phyloP scores from a whole-genome alignment of 1,284 basidiomycete species.

The Ustilago bromivora region DNA sequence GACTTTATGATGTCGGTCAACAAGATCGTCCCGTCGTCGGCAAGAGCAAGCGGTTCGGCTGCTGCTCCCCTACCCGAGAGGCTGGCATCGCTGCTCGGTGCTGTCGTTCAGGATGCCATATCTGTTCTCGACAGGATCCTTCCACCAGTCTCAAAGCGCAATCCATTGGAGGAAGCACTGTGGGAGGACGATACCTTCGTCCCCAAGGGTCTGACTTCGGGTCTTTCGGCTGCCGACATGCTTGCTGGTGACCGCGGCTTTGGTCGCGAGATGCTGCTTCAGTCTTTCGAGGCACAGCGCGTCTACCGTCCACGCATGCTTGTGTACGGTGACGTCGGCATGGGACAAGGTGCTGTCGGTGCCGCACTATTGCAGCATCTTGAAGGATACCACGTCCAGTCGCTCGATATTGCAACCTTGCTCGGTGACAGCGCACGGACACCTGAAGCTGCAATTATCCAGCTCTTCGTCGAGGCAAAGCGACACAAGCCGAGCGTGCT shows the following conservation, averaged over 20 bases:
- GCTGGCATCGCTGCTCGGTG: constrained; percentile 82
- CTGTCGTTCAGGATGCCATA: constrained; percentile 80
- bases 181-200: constrained; percentile 75
- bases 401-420: constrained; percentile 87
- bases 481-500: constrained; percentile 95
- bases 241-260: constrained; percentile 57
- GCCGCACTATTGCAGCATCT: constrained; percentile 91
- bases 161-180: constrained; percentile 88
- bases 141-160: constrained; percentile 70
- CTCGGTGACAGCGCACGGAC: constrained; percentile 90
- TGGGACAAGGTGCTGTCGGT: constrained; percentile 91
- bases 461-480: constrained; percentile 97
- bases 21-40: constrained; percentile 84
- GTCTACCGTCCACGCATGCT: constrained; percentile 91
- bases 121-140: constrained; percentile 74
- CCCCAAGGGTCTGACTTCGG: constrained; percentile 72
- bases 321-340: constrained; percentile 83
- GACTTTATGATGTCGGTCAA: constrained; percentile 99
- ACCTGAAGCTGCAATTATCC: constrained; percentile 90
- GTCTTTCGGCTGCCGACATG: constrained; percentile 48
- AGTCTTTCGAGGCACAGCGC: constrained; percentile 90
- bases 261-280: constrained; percentile 61
- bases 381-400: constrained; percentile 95
- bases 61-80: constrained; percentile 87
- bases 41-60: constrained; percentile 85